Conservation (phyloP, 768 basidiomycete species). For the Boletus eberwhitei region DNA sequence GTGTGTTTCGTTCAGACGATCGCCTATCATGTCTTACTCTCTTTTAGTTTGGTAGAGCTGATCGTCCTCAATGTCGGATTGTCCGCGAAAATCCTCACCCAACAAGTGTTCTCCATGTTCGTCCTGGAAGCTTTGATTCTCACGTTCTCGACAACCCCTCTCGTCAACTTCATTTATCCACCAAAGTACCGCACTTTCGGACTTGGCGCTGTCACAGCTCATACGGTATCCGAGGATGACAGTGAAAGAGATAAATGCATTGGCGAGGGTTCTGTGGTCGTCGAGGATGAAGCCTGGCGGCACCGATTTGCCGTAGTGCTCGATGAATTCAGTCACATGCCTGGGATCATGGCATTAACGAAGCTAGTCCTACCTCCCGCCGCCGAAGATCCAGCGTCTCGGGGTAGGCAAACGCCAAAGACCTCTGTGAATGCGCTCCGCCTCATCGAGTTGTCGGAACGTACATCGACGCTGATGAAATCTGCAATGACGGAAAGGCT, state of each 20-base stretch:
- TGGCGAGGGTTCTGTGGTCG: background rate
- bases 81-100: constrained; percentile 69
- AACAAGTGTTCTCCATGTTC: constrained; percentile 91
- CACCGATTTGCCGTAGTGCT: constrained; percentile 78
- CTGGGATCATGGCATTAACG: constrained; percentile 85
- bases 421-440: constrained; percentile 69
- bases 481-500: constrained; percentile 73
- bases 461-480: constrained; percentile 83
- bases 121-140: constrained; percentile 80
- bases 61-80: constrained; percentile 96
- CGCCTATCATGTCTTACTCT: constrained; percentile 3
- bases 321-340: constrained; percentile 84
- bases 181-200: constrained; percentile 52
- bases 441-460: constrained; percentile 83
- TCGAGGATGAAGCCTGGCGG: constrained; percentile 17
- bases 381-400: constrained; percentile 2
- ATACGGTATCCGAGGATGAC: background rate
- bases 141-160: constrained; percentile 86
- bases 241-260: background rate
- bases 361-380: constrained; percentile 63
- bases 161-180: constrained; percentile 68
- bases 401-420: background rate
- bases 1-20: constrained; percentile 39
- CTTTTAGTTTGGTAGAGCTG: constrained; percentile 74
- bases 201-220: constrained; percentile 12